Evolutionary conservation across 352 stramenopile genomes (phyloP), one percentile per base, ranked within the genome.

Genomic region (Phytopythium kandeliae): DNA sequence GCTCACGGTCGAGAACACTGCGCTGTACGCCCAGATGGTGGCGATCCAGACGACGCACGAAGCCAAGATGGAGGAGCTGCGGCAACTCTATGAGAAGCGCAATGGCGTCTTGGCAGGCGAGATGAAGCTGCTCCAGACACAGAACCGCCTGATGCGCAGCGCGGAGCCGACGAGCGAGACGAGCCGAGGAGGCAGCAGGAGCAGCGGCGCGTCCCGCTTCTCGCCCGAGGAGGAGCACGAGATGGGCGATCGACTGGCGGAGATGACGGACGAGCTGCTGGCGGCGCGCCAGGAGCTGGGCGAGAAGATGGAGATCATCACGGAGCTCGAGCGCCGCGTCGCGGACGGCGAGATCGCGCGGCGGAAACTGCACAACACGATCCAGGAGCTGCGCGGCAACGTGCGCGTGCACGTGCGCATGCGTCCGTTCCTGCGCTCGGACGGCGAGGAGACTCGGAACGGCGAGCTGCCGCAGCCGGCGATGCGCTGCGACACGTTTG

Each of bases 381-480:
- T 99, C 42, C 96, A 99, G 74, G 97, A 99, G 60, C 75, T 99
- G 24, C 86, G 97, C 22, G 98, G 97, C 37, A 99, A 99, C 59
- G 97, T 99, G 61, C 90, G 98, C 33, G 97, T 99, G 4, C 98
- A 98, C 63, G 95, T 97, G 12, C 78, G 96, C 2, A 64, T 99
- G 62, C 83, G 96, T 47, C 96, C 95, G 12, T 92, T 98, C 54
- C 51, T 97, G 48, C 76, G 78, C 17, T 92, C 85, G 21, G 92
- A 97, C 49, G 77, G 82, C 25, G 55, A 61, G 15, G 75, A 92
- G 67, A 68, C 45, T 3, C 37, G 48, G 13, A 41, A 34, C 15
- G 66, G 57, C 1, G 72, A 88, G 31, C 74, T 60, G 38, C 76
- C 81, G 0, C 57, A 69, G 35, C 65, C 81, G 6, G 59, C 76